phyloP scores from a whole-genome alignment of 192 early-diverging fungal species.

The Mortierella hygrophila region DNA sequence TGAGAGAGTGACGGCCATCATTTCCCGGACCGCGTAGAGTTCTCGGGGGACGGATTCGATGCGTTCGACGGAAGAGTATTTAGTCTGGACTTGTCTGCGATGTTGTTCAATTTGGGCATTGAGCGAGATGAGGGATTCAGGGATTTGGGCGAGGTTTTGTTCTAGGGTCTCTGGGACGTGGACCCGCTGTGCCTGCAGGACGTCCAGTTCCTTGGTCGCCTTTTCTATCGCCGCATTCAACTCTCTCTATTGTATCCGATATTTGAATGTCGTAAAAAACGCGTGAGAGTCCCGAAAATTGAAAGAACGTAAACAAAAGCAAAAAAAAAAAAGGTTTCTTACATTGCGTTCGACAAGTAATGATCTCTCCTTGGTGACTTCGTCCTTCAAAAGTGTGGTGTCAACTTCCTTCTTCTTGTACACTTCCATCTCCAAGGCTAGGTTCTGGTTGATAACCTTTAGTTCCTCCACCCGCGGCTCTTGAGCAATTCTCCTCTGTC shows the following conservation, averaged over 20 bases:
- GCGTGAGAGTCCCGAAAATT: background rate
- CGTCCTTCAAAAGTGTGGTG: slow-evolving; percentile 18
- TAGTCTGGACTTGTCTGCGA: slow-evolving; percentile 19
- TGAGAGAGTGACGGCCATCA: slow-evolving; percentile 19
- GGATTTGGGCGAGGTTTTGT: slow-evolving; percentile 37
- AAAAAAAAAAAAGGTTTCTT: background rate
- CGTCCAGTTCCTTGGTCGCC: slow-evolving; percentile 21
- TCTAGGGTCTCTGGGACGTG: slow-evolving; percentile 47
- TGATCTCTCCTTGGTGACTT: slow-evolving; percentile 10
- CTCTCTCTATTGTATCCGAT: slow-evolving; percentile 12
- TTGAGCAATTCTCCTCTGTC: slow-evolving; percentile 22
- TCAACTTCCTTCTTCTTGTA: slow-evolving; percentile 27
- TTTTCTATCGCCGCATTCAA: slow-evolving; percentile 27
- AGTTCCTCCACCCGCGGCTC: slow-evolving; percentile 43
- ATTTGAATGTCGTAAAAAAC: background rate
- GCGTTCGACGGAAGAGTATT: slow-evolving; percentile 7
- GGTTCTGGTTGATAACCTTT: slow-evolving; percentile 20
- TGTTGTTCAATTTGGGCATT: slow-evolving; percentile 10
- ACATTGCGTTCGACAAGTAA: slow-evolving; percentile 21
- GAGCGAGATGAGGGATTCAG: slow-evolving; percentile 25
- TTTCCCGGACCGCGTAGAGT: slow-evolving; percentile 17
- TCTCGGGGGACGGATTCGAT: slow-evolving; percentile 34
- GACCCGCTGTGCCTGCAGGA: slow-evolving; percentile 17
- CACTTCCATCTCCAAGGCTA: slow-evolving; percentile 28
- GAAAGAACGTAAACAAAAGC: background rate